Conservation (phyloP, 495 filamentous ascomycete genomes). For the Neurospora africana region DNA sequence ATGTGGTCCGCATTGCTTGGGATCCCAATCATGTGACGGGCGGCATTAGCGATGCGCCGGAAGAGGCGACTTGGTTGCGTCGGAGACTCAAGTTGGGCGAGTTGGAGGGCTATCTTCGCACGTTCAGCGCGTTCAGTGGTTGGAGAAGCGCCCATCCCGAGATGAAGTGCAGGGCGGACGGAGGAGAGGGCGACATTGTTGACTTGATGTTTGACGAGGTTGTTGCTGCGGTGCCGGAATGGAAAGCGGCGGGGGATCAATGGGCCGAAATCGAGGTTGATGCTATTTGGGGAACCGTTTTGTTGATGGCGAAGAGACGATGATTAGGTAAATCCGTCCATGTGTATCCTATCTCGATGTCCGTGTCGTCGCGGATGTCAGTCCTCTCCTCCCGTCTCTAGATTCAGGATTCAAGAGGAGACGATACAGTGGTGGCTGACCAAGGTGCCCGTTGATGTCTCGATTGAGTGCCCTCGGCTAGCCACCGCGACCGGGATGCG, state of each 20-base stretch:
- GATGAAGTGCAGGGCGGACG: slow-evolving; percentile 32
- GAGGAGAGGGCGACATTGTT: slow-evolving; percentile 42
- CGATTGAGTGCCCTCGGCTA: slow-evolving; percentile 13
- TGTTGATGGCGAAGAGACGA: slow-evolving; percentile 42
- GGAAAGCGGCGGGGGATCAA: slow-evolving; percentile 33
- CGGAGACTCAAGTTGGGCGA: slow-evolving; percentile 43
- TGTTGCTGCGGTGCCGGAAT: slow-evolving; percentile 34
- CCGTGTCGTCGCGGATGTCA: neutral
- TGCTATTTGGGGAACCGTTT: slow-evolving; percentile 44
- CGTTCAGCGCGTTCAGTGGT: slow-evolving; percentile 43
- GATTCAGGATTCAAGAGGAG: neutral
- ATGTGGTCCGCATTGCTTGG: slow-evolving; percentile 43
- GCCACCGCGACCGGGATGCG: slow-evolving; percentile 11
- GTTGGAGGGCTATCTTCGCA: slow-evolving; percentile 45
- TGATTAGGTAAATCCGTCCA: neutral
- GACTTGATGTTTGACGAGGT: slow-evolving; percentile 48
- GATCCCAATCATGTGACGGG: slow-evolving; percentile 34
- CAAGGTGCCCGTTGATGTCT: neutral
- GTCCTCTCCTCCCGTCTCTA: neutral
- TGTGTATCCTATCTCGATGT: neutral
- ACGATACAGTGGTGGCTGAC: neutral
- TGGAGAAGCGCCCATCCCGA: slow-evolving; percentile 44
- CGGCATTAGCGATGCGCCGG: slow-evolving; percentile 23
- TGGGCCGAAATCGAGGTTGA: slow-evolving; percentile 41
- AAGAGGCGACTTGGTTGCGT: slow-evolving; percentile 39